Percentiles rank a stretch among this genome's conserved stretches.
Conservation (phyloP, 805 yeast genomes). For the Pichia insulana region DNA sequence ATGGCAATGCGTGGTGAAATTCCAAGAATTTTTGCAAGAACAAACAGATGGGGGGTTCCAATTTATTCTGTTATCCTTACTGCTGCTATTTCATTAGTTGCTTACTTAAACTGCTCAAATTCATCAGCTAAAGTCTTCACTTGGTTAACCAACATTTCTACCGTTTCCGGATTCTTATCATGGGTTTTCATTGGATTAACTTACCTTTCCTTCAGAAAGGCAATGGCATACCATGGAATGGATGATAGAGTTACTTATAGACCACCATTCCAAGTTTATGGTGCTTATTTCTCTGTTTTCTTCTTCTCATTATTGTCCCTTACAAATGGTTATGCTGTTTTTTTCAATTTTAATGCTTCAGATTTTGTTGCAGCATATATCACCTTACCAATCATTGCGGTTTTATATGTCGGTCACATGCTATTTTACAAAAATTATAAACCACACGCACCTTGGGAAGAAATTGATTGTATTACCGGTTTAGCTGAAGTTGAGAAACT, state of each 20-base stretch:
- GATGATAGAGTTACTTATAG: conserved; percentile 50
- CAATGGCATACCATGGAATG: conserved; percentile 43
- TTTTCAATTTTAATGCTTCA: conserved; percentile 44
- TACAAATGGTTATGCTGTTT: conserved; percentile 69
- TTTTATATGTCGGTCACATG: conserved; percentile 52
- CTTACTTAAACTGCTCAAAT: conserved; percentile 56
- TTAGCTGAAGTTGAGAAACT: conserved; percentile 50
- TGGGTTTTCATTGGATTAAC: conserved; percentile 51
- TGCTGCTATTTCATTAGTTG: conserved; percentile 41
- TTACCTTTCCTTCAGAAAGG: conserved; percentile 57
- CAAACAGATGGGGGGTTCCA: conserved; percentile 67
- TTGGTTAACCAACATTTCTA: conserved; percentile 59
- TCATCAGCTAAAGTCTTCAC: conserved; percentile 52
- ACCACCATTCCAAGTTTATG: conserved; percentile 47
- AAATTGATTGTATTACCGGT: conserved; percentile 54
- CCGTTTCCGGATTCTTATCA: conserved; percentile 59
- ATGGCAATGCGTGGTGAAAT: conserved; percentile 70
- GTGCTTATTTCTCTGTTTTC: conserved; percentile 44
- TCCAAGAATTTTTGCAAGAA: conserved; percentile 53
- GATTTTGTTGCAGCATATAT: conserved; percentile 69
- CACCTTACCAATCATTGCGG: conserved; percentile 48
- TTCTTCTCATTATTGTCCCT: conserved; percentile 43
- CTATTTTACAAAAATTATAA: conserved; percentile 35
- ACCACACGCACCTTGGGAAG: conserved; percentile 43
- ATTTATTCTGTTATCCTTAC: conserved; percentile 43